A percentile compares a stretch with the other conserved stretches of the same genome.
phyloP scores from a whole-genome alignment of 176 grass and related monocot species.

The Ampelocalamus luodianensis region DNA sequence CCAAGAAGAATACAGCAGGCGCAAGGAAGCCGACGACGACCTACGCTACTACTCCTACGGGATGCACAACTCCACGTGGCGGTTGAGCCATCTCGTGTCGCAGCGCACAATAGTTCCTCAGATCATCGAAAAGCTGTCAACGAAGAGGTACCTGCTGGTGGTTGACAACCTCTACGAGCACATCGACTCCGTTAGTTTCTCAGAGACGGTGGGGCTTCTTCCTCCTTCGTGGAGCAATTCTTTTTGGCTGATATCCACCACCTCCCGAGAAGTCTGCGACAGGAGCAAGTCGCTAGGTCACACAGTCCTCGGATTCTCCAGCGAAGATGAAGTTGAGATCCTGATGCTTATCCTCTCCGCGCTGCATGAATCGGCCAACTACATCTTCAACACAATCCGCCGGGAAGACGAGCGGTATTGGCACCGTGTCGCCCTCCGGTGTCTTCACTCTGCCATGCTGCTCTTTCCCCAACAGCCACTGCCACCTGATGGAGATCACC shows the following conservation, averaged over 20 bases:
- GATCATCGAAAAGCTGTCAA: accelerated
- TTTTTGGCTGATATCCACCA: background rate
- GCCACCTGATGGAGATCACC: background rate
- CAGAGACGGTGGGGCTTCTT: background rate
- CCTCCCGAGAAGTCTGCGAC: background rate
- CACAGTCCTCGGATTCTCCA: no score
- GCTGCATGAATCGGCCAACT: background rate
- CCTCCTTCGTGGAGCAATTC: accelerated
- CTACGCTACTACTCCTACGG: background rate
- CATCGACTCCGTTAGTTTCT: accelerated
- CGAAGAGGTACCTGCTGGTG: background rate
- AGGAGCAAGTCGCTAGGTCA: background rate
- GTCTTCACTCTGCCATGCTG: slow-evolving; percentile 12
- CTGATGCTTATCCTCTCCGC: background rate
- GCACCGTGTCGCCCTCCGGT: background rate
- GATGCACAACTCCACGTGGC: accelerated
- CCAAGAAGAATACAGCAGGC: background rate
- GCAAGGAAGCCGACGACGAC: background rate
- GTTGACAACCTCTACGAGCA: background rate
- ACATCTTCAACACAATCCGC: background rate
- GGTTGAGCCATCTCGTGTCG: accelerated
- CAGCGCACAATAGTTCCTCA: accelerated
- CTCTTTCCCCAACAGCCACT: background rate
- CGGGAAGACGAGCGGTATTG: background rate
- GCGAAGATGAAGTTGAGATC: background rate